Percentiles rank a stretch among this genome's conserved stretches.
These are phyloP conservation scores for Sextonia rubra DNA, from an alignment of 164 flowering plant species.

Conservation along the genomic window DNA sequence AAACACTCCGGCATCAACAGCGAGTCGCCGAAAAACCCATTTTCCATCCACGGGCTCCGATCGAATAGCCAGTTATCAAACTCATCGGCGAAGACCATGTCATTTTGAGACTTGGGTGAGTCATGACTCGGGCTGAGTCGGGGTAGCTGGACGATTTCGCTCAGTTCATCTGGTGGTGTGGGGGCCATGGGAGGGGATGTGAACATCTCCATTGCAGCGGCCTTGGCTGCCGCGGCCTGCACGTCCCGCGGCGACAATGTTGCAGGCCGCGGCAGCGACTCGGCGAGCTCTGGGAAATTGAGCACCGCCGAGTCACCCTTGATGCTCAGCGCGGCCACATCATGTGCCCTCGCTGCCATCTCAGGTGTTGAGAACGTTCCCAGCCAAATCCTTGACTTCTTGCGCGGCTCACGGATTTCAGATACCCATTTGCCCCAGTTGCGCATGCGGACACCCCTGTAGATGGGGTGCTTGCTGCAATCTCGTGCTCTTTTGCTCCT, in stretches of 20 bases:
- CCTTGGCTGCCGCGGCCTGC: conserved; percentile 69
- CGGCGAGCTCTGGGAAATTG: conserved; percentile 68
- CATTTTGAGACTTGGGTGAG: conserved; percentile 21
- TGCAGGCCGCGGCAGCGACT: conserved; percentile 51
- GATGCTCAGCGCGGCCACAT: conserved; percentile 65
- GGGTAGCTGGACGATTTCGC: conserved; percentile 67
- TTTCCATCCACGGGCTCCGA: conserved; percentile 32
- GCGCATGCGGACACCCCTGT: conserved; percentile 76
- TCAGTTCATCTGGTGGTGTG: conserved; percentile 39
- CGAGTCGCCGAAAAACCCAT: conserved; percentile 17
- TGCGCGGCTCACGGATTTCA: conserved; percentile 77
- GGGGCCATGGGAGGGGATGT: conserved; percentile 3
- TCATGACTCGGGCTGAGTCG: conserved; percentile 32
- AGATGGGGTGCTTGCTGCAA: conserved; percentile 49
- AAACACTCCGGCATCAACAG: conserved; percentile 17
- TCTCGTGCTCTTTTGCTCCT: conserved; percentile 25
- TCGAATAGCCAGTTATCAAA: conserved; percentile 29
- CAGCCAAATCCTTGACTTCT: conserved; percentile 88
- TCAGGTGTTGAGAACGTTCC: conserved; percentile 77
- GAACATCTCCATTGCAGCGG: conserved; percentile 58
- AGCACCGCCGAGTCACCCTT: conserved; percentile 68
- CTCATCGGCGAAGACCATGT: conserved; percentile 30
- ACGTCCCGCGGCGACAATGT: conserved; percentile 55
- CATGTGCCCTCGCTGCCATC: conserved; percentile 93
- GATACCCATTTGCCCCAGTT: conserved; percentile 98